Evolutionary conservation across 106 monocot species (phyloP).

Genomic region (Amphibolis antarctica): DNA sequence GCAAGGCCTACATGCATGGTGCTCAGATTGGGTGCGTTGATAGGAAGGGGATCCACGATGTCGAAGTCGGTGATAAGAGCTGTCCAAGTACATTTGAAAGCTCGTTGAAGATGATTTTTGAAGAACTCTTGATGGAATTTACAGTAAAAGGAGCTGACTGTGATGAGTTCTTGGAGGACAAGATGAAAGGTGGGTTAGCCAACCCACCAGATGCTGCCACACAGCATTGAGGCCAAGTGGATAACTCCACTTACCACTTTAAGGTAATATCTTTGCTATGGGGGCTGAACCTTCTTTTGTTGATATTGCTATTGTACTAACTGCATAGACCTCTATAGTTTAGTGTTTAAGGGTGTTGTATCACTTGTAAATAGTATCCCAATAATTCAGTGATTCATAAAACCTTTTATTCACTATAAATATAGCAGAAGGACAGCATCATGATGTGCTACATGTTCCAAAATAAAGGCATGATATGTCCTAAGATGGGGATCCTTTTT

Average conservation of each 20-base stretch:
- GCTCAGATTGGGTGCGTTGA: conserved; percentile 16
- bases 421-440: too few relatives aligned
- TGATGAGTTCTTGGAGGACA: neutral
- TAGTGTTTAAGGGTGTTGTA: too few relatives aligned
- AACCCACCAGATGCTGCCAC: conserved; percentile 16
- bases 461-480: too few relatives aligned
- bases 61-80: conserved; percentile 14
- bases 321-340: too few relatives aligned
- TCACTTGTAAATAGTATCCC: too few relatives aligned
- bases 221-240: conserved; percentile 6
- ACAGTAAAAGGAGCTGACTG: conserved; percentile 17
- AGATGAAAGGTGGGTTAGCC: conserved; percentile 2
- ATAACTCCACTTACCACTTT: neutral
- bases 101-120: conserved; percentile 5
- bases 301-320: too few relatives aligned
- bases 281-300: too few relatives aligned
- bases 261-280: too few relatives aligned
- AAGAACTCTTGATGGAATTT: conserved; percentile 14
- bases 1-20: conserved; percentile 13
- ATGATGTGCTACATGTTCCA: too few relatives aligned
- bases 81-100: neutral
- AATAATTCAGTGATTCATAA: too few relatives aligned
- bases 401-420: too few relatives aligned
- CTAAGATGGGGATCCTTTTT: too few relatives aligned
- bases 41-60: conserved; percentile 8